Base-by-base conservation (phyloP, 441 rosid genomes). In the Euphorbia celastroides region DNA sequence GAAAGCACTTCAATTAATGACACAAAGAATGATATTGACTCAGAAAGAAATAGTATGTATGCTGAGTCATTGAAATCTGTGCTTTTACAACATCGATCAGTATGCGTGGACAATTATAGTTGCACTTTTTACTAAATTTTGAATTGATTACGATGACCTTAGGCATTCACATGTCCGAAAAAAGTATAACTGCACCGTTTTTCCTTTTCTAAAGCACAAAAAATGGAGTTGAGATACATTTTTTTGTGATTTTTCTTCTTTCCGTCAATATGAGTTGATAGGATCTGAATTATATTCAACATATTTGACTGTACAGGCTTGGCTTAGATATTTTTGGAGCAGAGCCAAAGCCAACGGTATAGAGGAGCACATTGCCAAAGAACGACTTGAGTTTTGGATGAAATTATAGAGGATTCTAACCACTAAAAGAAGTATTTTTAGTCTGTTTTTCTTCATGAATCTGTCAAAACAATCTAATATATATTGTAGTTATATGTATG, bases 241-340 rank as follows among this genome's bases (percentile, higher is more conserved):
- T 1, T 64, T 14, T 5, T 51, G 12, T 3, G 12, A 11, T 41
- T 41, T 41, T 41, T 41, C 12, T 2, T 41, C 2, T 3, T 34
- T 34, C 38, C 38, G 9, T 9, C 38, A 34, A 34, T 3, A 34
- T 34, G 38, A 34, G 38, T 34, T 34, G 38, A 34, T 4, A 34
- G 9, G 7, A 1, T 66, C 50, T 67, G 48, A 67, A 50, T 11
- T 32, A 65, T 50, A 2, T 55, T 7, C 42, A 14, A 55, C 10
- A 42, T 27, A 11, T 58, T 48, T 59, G 26, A 42, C 28, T 51
- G 32, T 30, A 22, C 78, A 94, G 99, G 97, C 97, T 34, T 95
- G 99, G 99, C 80, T 92, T 57, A 81, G 82, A 23, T 92, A 92
- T 78, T 92, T 87, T 66, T 95, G 96, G 99, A 84, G 88, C 72